Base-by-base conservation (phyloP, 352 stramenopile genomes). In the Thalassiosira pacifica region DNA sequence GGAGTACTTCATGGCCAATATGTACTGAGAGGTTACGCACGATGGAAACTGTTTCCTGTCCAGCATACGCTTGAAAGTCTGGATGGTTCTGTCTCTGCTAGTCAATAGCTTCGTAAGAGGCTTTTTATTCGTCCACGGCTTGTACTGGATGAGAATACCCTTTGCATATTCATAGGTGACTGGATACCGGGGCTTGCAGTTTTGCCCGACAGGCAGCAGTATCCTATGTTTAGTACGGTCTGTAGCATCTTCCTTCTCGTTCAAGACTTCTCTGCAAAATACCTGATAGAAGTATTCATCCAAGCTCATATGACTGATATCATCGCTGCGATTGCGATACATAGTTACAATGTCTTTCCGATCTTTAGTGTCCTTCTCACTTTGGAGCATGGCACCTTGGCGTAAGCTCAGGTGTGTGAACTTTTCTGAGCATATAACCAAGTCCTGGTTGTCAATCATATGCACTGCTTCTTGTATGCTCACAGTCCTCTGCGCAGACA, bases 41-140 rank as follows among this genome's bases (percentile, higher is more conserved):
- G 34, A 5, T 18, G 71, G 71, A 6, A 77, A 19, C 22, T 60
- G 0, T 31, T 45, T 22, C 2, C 60, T 32, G 1, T 71, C 31
- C 5, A 79, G n/a, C 71, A 79, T 79, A 9, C 0, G 27, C n/a
- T 31, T 61, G 71, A 79, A 79, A 8, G 1, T 71, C 4, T 57
- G 3, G 1, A 79, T 71, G 0, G 71, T 79, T 22, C 5, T 16
- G 16, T 60, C 22, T 63, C 63, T 69, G 29, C 70, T 18, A 0
- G 55, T 8, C 5, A 57, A 19, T 48, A 57, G 24, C 2, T 57
- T n/a, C 13, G 18, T 10, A 6, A 48, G 6, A 70, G 66, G 66
- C 2, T 75, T 65, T 3, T 65, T 65, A 10, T 65, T 32, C 8
- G 3, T 32, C 69, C 69, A 77, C 0, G 69, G 69, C n/a, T 67